Evolutionary conservation across 306 rosid species (phyloP), one percentile per base, ranked within the genome.

Genomic region (Medicago lupulina): DNA sequence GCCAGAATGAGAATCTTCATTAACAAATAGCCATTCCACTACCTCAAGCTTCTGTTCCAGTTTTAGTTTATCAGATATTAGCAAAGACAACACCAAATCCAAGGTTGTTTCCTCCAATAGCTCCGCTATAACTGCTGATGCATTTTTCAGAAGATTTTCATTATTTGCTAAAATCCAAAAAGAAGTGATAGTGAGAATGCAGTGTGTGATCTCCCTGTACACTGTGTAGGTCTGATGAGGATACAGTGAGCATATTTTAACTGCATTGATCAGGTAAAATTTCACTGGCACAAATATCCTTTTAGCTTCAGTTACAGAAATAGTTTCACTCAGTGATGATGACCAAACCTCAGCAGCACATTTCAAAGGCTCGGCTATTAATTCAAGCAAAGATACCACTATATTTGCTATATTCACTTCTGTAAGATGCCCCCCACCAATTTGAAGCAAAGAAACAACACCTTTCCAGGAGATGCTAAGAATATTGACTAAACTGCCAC

Each of bases 401-500:
- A 92, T 77, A 73, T 76, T 83, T 80, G 87, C 82, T 72, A 86
- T 70, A 23, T 88, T 76, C 61, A 92, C 77, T 76, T 76, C 81
- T 15, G 85, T 76, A 25, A 89, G 79, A 63, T 39, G 70, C 61
- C 79, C 89, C 3, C 81, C 85, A 21, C 96, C 95, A 80, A 82
- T 78, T 85, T 90, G 98, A 86, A 94, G 96, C 88, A 94, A 80
- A 75, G 86, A 84, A 54, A 92, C 96, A 71, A 94, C 96, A 59
- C 95, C 97, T 88, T 92, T 94, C 98, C 98, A 94, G 17, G 93
- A 88, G 67, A 86, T 84, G 63, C 90, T 94, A 66, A 94, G 94
- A 78, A 94, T 87, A 63, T 73, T 86, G 21, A 94, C 97, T 75
- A 87, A 81, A 80, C 86, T 88, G 57, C 98, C 98, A 51, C 97